These are phyloP conservation scores for Hordeum marinum DNA, from an alignment of 176 grass and related monocot species.

Conservation along the genomic window DNA sequence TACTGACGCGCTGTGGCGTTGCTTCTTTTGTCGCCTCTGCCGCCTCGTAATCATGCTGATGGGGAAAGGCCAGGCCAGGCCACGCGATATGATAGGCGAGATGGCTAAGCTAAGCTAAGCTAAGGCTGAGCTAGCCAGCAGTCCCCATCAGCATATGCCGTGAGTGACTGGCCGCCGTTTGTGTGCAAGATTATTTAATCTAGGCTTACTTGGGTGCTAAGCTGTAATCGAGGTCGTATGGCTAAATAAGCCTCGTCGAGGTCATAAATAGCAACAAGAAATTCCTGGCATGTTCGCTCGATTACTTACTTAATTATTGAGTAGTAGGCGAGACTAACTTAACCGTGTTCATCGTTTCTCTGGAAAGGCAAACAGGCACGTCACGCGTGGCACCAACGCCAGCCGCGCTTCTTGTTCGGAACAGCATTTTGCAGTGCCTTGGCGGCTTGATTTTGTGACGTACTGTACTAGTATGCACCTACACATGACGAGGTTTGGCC, in stretches of 20 bases:
- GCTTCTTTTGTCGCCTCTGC: background rate
- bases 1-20: background rate
- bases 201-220: conserved; percentile 15
- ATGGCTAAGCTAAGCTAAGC: background rate
- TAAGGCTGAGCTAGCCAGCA: background rate
- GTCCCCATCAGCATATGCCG: conserved; percentile 24
- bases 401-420: too few relatives aligned
- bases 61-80: conserved; percentile 34
- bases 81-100: background rate
- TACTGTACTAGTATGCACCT: background rate
- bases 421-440: background rate
- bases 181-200: background rate
- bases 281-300: background rate
- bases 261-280: background rate
- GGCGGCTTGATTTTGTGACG: background rate
- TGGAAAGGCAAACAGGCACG: background rate
- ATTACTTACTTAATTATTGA: background rate
- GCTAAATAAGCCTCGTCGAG: background rate
- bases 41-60: conserved; percentile 34
- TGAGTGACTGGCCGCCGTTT: background rate
- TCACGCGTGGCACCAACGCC: too few relatives aligned
- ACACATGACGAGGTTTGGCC: background rate
- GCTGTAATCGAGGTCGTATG: background rate
- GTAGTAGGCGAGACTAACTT: background rate
- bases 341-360: background rate